Evolutionary conservation across 495 filamentous ascomycete genomes (phyloP).

Genomic region (Penicilliopsis zonata): DNA sequence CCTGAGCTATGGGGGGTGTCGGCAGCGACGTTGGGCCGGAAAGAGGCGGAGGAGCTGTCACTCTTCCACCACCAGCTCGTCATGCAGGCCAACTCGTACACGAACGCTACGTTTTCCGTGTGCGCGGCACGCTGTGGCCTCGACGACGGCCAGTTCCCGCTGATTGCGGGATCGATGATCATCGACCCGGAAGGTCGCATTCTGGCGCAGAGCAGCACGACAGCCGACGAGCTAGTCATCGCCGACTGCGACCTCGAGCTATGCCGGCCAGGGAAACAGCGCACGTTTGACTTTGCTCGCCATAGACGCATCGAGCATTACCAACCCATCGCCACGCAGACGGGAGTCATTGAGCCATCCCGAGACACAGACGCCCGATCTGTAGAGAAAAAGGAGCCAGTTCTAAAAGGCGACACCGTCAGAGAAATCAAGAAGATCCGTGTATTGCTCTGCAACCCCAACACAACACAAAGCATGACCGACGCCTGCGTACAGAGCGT

Average conservation of each 20-base stretch:
- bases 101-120: constrained; percentile 35
- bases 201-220: constrained; percentile 27
- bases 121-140: constrained; percentile 28
- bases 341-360: constrained; percentile 32
- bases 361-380: constrained; percentile 1
- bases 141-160: constrained; percentile 31
- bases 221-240: constrained; percentile 33
- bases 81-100: constrained; percentile 33
- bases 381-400: constrained; percentile 1
- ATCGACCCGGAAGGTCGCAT: constrained; percentile 36
- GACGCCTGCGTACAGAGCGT: constrained; percentile 26
- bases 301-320: constrained; percentile 37
- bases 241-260: constrained; percentile 32
- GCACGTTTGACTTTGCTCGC: constrained; percentile 33
- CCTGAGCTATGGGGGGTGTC: constrained; percentile 29
- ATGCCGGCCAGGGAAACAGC: constrained; percentile 29
- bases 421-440: not conserved
- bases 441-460: constrained; percentile 19
- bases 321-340: constrained; percentile 21
- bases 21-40: constrained; percentile 22
- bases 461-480: constrained; percentile 35
- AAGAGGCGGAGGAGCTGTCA: constrained; percentile 26
- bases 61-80: constrained; percentile 34
- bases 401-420: constrained; percentile 1
- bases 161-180: constrained; percentile 38